phyloP scores from a whole-genome alignment of 2,329 filamentous ascomycete genomes.

The Taxawa tesnikishii region DNA sequence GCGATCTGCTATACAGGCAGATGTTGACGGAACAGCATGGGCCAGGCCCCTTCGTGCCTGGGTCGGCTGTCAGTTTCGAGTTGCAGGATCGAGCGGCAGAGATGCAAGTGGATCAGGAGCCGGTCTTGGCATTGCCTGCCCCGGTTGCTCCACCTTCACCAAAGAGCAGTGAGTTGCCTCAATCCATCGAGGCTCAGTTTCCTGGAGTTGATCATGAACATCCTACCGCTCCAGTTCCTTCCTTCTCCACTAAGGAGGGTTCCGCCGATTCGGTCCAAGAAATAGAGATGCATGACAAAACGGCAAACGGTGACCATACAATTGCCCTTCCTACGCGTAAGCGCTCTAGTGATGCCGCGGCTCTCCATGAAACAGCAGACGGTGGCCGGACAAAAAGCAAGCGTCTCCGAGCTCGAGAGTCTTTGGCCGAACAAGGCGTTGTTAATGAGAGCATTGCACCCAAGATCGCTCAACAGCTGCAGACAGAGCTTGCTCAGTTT shows the following conservation, averaged over 20 bases:
- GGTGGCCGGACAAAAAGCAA: slow-evolving; percentile 47
- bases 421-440: slow-evolving; percentile 23
- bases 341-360: slow-evolving; percentile 47
- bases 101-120: neutral
- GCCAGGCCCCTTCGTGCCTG: slow-evolving; percentile 8
- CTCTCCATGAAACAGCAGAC: slow-evolving; percentile 44
- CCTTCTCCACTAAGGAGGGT: neutral
- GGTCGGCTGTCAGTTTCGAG: slow-evolving; percentile 16
- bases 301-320: slow-evolving; percentile 17
- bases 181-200: slow-evolving; percentile 16
- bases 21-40: slow-evolving; percentile 16
- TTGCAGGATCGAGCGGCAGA: slow-evolving; percentile 4
- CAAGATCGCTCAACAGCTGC: neutral
- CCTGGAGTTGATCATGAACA: slow-evolving; percentile 17
- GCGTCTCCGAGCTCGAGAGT: slow-evolving; percentile 47
- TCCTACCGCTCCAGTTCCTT: slow-evolving; percentile 12
- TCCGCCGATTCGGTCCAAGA: slow-evolving; percentile 9
- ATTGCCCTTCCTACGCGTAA: slow-evolving; percentile 39
- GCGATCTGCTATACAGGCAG: slow-evolving; percentile 17
- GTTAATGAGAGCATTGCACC: slow-evolving; percentile 26
- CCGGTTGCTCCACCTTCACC: neutral
- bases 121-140: neutral
- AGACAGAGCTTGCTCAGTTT: slow-evolving; percentile 15
- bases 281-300: slow-evolving; percentile 15
- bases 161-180: neutral